Evolutionary conservation across 257 asterid species (phyloP).

Genomic region (Striga asiatica): DNA sequence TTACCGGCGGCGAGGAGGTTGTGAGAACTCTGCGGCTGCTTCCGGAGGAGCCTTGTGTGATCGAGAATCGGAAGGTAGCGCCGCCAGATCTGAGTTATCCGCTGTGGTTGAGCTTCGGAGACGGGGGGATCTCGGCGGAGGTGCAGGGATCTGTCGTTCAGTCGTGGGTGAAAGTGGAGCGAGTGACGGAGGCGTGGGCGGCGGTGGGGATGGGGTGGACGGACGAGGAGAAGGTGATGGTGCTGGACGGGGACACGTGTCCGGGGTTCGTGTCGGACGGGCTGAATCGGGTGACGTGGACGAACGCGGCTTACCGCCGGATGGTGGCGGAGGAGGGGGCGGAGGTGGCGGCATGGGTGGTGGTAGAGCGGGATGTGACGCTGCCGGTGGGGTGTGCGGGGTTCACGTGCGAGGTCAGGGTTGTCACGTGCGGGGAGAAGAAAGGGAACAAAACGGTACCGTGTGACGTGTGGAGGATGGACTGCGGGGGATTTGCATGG

Average conservation of each 20-base stretch:
- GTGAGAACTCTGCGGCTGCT: conserved; percentile 39
- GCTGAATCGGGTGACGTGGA: conserved; percentile 42
- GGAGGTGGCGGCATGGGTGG: conserved; percentile 37
- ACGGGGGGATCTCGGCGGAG: neutral
- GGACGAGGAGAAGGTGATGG: conserved; percentile 39
- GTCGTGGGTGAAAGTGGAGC: conserved; percentile 44
- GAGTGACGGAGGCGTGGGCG: conserved; percentile 43
- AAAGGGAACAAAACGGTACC: conserved; percentile 35
- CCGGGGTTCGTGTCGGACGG: conserved; percentile 64
- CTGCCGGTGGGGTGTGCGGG: conserved; percentile 26
- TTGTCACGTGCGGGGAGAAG: conserved; percentile 42
- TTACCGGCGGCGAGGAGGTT: conserved; percentile 15
- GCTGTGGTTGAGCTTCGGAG: conserved; percentile 41
- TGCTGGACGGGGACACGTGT: conserved; percentile 50
- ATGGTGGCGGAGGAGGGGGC: conserved; percentile 24
- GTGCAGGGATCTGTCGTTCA: conserved; percentile 15
- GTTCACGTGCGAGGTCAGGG: conserved; percentile 67
- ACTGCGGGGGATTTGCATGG: conserved; percentile 84
- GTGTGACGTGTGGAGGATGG: conserved; percentile 89
- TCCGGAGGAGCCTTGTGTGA: conserved; percentile 20
- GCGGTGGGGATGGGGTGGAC: conserved; percentile 27
- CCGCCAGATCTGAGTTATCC: conserved; percentile 23
- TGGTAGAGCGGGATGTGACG: conserved; percentile 31
- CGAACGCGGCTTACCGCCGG: conserved; percentile 39
- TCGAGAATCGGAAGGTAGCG: neutral